These are phyloP conservation scores for Leptographium lundbergii DNA, from an alignment of 2,329 filamentous ascomycete genomes.

Conservation along the genomic window DNA sequence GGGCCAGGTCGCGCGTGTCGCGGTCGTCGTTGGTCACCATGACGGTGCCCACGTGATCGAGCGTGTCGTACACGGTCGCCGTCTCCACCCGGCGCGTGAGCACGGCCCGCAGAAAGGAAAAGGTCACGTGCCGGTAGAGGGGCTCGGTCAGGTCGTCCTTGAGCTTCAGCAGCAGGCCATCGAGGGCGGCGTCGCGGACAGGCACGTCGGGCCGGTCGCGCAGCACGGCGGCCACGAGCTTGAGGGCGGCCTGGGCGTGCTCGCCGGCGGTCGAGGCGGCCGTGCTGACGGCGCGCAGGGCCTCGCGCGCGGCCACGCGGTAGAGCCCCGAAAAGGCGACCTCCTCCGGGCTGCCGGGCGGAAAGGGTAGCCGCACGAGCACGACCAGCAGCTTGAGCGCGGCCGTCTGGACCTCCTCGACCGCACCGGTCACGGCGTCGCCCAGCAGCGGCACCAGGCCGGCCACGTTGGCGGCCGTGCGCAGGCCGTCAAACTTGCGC, in stretches of 20 bases:
- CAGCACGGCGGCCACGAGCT: conserved; percentile 74
- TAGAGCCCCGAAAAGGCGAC: conserved; percentile 45
- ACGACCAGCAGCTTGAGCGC: conserved; percentile 75
- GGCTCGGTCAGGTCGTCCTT: conserved; percentile 87
- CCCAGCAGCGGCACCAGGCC: conserved; percentile 85
- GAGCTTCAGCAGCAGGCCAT: conserved; percentile 68
- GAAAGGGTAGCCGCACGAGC: conserved; percentile 72
- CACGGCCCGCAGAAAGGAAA: conserved; percentile 84
- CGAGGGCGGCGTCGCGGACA: conserved; percentile 70
- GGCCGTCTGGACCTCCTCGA: conserved; percentile 81
- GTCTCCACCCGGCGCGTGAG: conserved; percentile 78
- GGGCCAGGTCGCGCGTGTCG: conserved; percentile 72
- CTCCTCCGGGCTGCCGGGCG: conserved; percentile 34
- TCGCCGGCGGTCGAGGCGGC: conserved; percentile 72
- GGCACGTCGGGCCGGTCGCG: conserved; percentile 66
- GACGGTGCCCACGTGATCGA: conserved; percentile 78
- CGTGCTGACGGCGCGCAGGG: conserved; percentile 50
- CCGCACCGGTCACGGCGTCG: conserved; percentile 59
- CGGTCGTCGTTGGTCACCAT: conserved; percentile 96
- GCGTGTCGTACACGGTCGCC: conserved; percentile 76
- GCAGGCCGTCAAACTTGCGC: conserved; percentile 70
- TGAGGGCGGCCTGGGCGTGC: conserved; percentile 74
- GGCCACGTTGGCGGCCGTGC: conserved; percentile 65
- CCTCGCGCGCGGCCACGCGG: conserved; percentile 74
- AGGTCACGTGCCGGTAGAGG: conserved; percentile 81